Conservation (phyloP, 768 basidiomycete species). For the Termitomyces sp. region DNA sequence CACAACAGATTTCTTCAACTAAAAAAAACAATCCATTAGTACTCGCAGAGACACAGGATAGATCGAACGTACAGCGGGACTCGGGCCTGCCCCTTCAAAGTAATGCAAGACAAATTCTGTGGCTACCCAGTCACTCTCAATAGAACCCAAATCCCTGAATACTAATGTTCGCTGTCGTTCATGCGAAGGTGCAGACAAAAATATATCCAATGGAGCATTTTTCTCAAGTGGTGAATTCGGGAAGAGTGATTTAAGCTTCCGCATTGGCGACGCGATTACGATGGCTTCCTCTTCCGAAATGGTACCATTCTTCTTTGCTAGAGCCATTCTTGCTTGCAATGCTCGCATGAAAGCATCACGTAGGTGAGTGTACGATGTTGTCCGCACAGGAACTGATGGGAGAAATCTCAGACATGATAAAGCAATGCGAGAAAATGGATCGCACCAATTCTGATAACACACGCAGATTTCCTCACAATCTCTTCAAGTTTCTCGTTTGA, state of each 20-base stretch:
- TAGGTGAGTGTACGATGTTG: conserved; percentile 72
- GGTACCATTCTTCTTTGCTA: conserved; percentile 42
- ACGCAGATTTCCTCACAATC: conserved; percentile 61
- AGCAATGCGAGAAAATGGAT: background rate
- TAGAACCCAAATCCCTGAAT: conserved; percentile 65
- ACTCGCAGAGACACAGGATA: background rate
- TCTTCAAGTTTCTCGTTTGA: conserved; percentile 67
- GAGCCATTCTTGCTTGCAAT: conserved; percentile 52
- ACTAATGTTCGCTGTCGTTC: conserved; percentile 48
- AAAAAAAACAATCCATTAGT: background rate
- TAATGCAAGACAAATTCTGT: conserved; percentile 70
- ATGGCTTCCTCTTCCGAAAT: conserved; percentile 57
- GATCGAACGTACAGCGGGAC: conserved; percentile 53
- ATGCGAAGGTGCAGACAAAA: conserved; percentile 52
- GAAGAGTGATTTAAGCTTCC: conserved; percentile 71
- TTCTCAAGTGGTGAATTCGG: conserved; percentile 66
- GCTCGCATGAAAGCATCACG: conserved; percentile 81
- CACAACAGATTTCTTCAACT: conserved; percentile 50
- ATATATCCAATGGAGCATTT: conserved; percentile 61
- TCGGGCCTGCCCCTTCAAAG: conserved; percentile 64
- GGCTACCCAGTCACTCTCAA: conserved; percentile 72
- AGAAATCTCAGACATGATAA: background rate
- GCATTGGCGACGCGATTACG: conserved; percentile 54
- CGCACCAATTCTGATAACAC: conserved; percentile 68
- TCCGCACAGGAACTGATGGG: conserved; percentile 66